Evolutionary conservation across 2,329 filamentous ascomycete species (phyloP).

Genomic region (Cordyceps javanica): DNA sequence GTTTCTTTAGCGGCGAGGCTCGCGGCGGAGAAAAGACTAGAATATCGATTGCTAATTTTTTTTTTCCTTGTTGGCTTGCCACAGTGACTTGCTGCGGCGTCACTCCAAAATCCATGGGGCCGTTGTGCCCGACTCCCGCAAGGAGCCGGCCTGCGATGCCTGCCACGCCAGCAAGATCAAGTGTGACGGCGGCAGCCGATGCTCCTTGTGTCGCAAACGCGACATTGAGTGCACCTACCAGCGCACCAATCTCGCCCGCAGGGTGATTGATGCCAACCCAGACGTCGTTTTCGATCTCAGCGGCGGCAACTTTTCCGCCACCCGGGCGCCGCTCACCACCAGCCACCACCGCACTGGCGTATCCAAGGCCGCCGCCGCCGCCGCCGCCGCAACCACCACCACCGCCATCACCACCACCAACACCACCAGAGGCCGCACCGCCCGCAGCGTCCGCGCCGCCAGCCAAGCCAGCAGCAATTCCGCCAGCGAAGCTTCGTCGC

Average conservation of each 20-base stretch:
- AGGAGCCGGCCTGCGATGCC: constrained; percentile 35
- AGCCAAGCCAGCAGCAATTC: constrained; percentile 2
- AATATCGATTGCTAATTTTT: background rate
- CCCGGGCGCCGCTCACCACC: background rate
- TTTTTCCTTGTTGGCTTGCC: no score
- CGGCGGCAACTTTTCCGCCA: constrained; percentile 7
- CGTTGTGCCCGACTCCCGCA: constrained; percentile 25
- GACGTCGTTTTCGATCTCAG: constrained; percentile 7
- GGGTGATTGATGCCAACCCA: constrained; percentile 5
- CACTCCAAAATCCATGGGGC: constrained; percentile 30
- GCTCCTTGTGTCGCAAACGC: constrained; percentile 33
- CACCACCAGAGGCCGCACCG: no score
- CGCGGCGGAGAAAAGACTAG: no score
- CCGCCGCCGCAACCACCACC: no score
- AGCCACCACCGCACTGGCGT: background rate
- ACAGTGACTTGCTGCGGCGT: constrained; percentile 32
- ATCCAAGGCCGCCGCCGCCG: background rate
- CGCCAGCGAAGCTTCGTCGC: background rate
- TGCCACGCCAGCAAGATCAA: constrained; percentile 41
- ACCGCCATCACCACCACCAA: no score
- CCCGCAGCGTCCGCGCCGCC: background rate
- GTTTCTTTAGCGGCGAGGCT: background rate
- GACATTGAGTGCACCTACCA: constrained; percentile 32
- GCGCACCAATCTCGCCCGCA: constrained; percentile 14
- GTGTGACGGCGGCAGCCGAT: constrained; percentile 35